These are phyloP conservation scores for Blastobotrys serpentis DNA, from an alignment of 1,139 yeast genomes.

Conservation along the genomic window DNA sequence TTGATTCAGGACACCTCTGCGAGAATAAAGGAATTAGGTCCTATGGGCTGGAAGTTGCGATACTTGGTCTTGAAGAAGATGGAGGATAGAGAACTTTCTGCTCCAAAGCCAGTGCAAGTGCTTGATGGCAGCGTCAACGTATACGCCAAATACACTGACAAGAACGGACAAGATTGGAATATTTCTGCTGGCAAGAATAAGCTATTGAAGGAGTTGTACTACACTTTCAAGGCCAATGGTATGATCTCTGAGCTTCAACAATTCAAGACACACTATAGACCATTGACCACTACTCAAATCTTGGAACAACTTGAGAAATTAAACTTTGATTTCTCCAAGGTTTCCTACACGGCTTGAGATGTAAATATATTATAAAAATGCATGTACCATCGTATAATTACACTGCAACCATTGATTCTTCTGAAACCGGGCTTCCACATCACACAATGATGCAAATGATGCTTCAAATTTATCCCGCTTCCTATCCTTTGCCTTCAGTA, in stretches of 20 bases:
- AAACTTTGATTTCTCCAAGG: slow-evolving; percentile 42
- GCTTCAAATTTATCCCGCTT: too few relatives aligned
- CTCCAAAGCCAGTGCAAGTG: slow-evolving; percentile 25
- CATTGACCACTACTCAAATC: slow-evolving; percentile 37
- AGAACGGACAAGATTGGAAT: slow-evolving; percentile 45
- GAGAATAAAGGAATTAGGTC: slow-evolving; percentile 87
- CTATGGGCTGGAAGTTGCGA: slow-evolving; percentile 85
- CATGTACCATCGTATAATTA: slow-evolving; percentile 25
- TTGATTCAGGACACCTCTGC: slow-evolving; percentile 83
- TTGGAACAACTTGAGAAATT: slow-evolving; percentile 37
- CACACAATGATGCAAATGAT: too few relatives aligned
- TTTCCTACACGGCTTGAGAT: slow-evolving; percentile 9
- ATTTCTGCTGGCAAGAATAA: slow-evolving; percentile 64
- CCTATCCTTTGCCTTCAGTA: too few relatives aligned
- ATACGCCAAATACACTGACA: slow-evolving; percentile 47
- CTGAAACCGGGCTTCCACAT: too few relatives aligned
- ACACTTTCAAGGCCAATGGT: slow-evolving; percentile 46
- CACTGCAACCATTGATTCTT: slow-evolving; percentile 22
- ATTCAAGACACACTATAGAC: slow-evolving; percentile 38
- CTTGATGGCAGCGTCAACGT: slow-evolving; percentile 41
- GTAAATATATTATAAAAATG: slow-evolving; percentile 5
- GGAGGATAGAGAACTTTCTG: slow-evolving; percentile 35
- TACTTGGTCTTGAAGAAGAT: slow-evolving; percentile 56
- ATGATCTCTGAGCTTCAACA: slow-evolving; percentile 47
- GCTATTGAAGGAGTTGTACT: slow-evolving; percentile 56